Percentiles rank a stretch among this genome's conserved stretches.
Evolutionary conservation across 1,284 basidiomycete species (phyloP).

Genomic region (Boletus coffeatus): DNA sequence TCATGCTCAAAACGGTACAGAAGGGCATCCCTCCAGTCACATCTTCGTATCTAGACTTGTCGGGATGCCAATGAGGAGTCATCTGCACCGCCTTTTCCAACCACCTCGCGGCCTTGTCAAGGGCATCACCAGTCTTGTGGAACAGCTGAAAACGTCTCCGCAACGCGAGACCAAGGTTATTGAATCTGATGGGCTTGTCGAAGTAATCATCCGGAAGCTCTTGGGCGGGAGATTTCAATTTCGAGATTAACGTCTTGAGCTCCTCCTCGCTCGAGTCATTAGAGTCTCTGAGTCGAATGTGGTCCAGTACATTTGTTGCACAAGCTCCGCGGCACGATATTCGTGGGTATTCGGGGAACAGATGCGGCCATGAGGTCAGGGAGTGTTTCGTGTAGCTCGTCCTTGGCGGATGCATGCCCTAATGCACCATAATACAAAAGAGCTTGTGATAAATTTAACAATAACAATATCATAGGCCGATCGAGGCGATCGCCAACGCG

Average conservation of each 20-base stretch:
- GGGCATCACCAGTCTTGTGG: background rate
- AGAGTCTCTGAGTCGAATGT: background rate
- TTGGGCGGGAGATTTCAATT: background rate
- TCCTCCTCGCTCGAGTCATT: background rate
- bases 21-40: no score
- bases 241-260: slow-evolving; percentile 3
- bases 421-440: background rate
- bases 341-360: background rate
- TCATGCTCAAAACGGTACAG: no score
- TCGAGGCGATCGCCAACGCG: slow-evolving; percentile 1
- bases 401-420: background rate
- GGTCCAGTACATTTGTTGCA: slow-evolving; percentile 1
- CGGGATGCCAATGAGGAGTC: background rate
- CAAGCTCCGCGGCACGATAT: slow-evolving; percentile 1
- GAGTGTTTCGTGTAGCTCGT: background rate
- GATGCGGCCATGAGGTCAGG: background rate
- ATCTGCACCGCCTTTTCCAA: background rate
- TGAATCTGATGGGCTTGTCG: background rate
- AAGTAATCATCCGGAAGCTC: background rate
- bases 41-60: background rate
- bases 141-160: background rate
- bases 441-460: slow-evolving; percentile 5
- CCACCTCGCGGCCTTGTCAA: background rate
- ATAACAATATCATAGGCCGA: slow-evolving; percentile 7
- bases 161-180: slow-evolving; percentile 7